Base-by-base conservation (phyloP, 306 rosid species). In the Astragalus glycyphyllos region DNA sequence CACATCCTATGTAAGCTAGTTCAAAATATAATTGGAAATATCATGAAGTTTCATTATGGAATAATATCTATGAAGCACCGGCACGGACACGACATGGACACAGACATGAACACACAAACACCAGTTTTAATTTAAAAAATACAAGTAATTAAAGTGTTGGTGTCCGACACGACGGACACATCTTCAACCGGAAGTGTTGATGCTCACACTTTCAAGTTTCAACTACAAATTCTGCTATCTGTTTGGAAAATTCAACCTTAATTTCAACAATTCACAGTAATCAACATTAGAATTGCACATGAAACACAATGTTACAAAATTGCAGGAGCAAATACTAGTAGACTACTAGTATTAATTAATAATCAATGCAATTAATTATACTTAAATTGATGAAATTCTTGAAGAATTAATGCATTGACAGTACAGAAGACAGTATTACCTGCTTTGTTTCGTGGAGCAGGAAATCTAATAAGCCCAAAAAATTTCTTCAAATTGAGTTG, bases 361-460 rank as follows among this genome's bases (percentile, higher is more conserved):
- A 68, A 46, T 60, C 31, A 68, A 38, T 42, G 4, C 4, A 77
- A 55, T 5, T 34, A 6, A 55, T 10, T 34, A 6, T 16, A 34
- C 38, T 65, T 9, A 74, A 70, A 16, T 75, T 79, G 12, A 40
- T 29, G 51, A 42, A 45, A 31, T 14, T 6, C 44, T 68, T 63
- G 45, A 58, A 77, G 68, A 68, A 15, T 26, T 26, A 26, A 26
- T 29, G 35, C 54, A 73, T 42, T 17, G 48, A 49, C n/a, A 44
- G 11, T 14, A 72, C 0, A 51, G 26, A 16, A 15, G 20, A 3
- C 31, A 26, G 31, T 26, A 26, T 26, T 58, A 91, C 97, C 95
- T 77, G 85, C 11, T 80, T 69, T 91, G 49, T 40, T 80, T 71
- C 75, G 83, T 72, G 73, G 85, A 64, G 85, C 60, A 67, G 53